Conservation (phyloP, 2,329 filamentous ascomycete genomes). For the Pestalotiopsis sp. region DNA sequence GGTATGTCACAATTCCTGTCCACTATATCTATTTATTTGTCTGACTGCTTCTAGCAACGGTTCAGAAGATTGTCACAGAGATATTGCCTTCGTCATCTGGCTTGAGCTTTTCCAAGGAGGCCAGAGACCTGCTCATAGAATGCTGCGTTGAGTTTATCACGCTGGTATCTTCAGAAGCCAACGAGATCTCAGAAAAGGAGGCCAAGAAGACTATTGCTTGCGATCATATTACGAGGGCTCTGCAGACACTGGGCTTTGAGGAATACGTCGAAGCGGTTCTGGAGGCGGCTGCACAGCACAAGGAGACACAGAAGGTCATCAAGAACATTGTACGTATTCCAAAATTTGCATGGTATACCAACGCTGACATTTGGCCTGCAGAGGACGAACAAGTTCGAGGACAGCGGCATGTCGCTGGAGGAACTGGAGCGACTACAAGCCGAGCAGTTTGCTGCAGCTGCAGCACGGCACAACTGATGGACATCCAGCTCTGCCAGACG, state of each 20-base stretch:
- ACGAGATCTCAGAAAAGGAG: conserved; percentile 98
- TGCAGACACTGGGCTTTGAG: conserved; percentile 87
- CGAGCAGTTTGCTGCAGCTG: conserved; percentile 73
- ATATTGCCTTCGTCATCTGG: conserved; percentile 77
- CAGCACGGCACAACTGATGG: conserved; percentile 25
- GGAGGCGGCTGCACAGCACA: conserved; percentile 59
- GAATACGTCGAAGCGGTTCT: conserved; percentile 87
- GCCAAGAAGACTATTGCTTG: conserved; percentile 99
- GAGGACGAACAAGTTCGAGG: conserved; percentile 95
- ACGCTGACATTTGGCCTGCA: conserved; percentile 45
- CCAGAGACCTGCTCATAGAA: conserved; percentile 92
- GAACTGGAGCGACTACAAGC: conserved; percentile 87
- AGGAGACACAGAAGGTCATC: conserved; percentile 82
- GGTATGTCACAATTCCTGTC: conserved; percentile 40
- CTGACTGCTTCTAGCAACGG: conserved; percentile 49
- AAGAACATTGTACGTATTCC: conserved; percentile 27
- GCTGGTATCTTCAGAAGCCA: conserved; percentile 95
- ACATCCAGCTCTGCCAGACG: not conserved
- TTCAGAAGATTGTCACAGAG: conserved; percentile 89
- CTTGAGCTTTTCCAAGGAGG: conserved; percentile 90
- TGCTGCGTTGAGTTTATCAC: conserved; percentile 99
- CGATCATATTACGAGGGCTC: conserved; percentile 93
- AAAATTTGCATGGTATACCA: conserved; percentile 50
- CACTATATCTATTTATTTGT: not conserved
- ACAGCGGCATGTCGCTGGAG: conserved; percentile 88